Evolutionary conservation across 2,329 filamentous ascomycete species (phyloP), one percentile per base, ranked within the genome.

Genomic region (Aureobasidium sp.): DNA sequence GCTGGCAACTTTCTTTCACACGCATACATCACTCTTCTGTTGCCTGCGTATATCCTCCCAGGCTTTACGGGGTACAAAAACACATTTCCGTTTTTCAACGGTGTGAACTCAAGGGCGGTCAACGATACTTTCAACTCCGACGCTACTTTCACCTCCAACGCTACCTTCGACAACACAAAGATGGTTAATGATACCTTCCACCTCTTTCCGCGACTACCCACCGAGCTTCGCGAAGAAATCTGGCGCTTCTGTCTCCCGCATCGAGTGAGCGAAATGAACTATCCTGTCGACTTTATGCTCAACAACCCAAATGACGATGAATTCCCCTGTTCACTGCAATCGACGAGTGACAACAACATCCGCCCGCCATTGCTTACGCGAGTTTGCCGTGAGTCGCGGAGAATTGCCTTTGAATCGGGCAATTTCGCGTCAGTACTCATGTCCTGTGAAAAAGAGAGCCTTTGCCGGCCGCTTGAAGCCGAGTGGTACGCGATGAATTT

Each of bases 171-270:
- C n/a, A n/a, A n/a, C n/a, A n/a, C n/a, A n/a, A n/a, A n/a, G n/a
- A n/a, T n/a, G n/a, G n/a, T n/a, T n/a, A n/a, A n/a, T n/a, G 51
- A 59, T 59, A 59, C 11, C 40, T 64, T 64, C n/a, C 29, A 31
- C 25, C 57, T 21, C 17, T 64, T 64, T 46, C 19, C 54, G 11
- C 59, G 45, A 23, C 63, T 64, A n/a, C 63, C 61, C 19, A 11
- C 31, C 46, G 63, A 64, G 25, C 33, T 63, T 27, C 63, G 61
- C 21, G 53, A 60, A 47, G 42, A 60, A 17, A 64, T 63, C 35
- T 64, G 63, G 63, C 42, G 59, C 19, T n/a, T 25, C 61, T 64
- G 61, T 45, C 59, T 64, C 3, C 63, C 63, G 17, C 46, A 63
- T 60, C 53, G 63, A 23, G 58, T 60, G 23, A 15, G 29, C 40